These are phyloP conservation scores for Auxenochlorella protothecoides DNA, from an alignment of 139 green algal genomes.

Conservation along the genomic window DNA sequence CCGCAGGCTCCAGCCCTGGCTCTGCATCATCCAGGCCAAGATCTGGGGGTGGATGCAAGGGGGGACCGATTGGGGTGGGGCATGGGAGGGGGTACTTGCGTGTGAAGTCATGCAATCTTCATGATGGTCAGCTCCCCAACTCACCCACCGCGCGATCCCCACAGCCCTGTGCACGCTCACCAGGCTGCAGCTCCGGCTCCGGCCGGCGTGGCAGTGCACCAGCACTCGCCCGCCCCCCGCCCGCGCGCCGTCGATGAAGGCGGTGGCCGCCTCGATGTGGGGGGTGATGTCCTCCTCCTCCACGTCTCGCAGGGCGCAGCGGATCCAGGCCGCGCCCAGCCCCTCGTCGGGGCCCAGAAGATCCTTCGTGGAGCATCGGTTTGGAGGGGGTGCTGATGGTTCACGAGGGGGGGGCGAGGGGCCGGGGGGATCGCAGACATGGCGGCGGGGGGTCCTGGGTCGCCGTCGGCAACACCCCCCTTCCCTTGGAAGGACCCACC, in stretches of 20 bases:
- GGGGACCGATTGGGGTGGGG: not conserved
- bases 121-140: no score
- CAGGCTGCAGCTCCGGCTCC: slow-evolving; percentile 57
- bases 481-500: not conserved
- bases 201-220: slow-evolving; percentile 86
- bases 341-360: slow-evolving; percentile 21
- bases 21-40: slow-evolving; percentile 26
- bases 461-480: no score
- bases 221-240: slow-evolving; percentile 43
- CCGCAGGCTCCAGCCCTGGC: slow-evolving; percentile 36
- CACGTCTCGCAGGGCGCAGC: slow-evolving; percentile 56
- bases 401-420: no score
- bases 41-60: not conserved
- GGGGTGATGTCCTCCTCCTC: slow-evolving; percentile 64
- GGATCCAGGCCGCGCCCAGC: slow-evolving; percentile 8
- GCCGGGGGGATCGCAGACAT: no score
- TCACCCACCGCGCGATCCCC: no score
- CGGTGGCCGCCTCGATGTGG: slow-evolving; percentile 40
- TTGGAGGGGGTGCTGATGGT: no score
- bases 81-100: no score
- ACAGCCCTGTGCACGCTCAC: slow-evolving; percentile 4
- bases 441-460: no score
- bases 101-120: not conserved
- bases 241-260: slow-evolving; percentile 55
- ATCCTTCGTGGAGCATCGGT: not conserved